phyloP scores from a whole-genome alignment of 139 green algal genomes.

The Chlamydomonas sp. region DNA sequence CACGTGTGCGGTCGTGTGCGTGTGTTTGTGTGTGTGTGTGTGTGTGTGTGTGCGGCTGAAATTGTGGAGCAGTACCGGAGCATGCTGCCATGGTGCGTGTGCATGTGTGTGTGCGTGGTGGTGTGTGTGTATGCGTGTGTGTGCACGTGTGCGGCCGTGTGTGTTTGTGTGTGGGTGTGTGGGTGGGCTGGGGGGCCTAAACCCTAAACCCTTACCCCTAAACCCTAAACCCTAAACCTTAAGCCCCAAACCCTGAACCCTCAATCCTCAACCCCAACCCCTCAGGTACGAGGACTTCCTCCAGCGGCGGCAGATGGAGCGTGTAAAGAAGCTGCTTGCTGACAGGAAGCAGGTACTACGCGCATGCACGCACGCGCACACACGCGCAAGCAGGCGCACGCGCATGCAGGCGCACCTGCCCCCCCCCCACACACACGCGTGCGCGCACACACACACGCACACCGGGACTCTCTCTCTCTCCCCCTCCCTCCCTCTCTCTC shows the following conservation, averaged over 20 bases:
- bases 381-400: too few species aligned
- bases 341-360: slow-evolving; percentile 37
- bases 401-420: too few species aligned
- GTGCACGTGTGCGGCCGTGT: background rate
- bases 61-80: too few species aligned
- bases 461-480: background rate
- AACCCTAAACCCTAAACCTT: too few species aligned
- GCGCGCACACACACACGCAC: background rate
- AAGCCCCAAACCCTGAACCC: too few species aligned
- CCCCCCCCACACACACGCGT: background rate
- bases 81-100: too few species aligned
- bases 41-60: background rate
- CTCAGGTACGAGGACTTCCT: slow-evolving; percentile 34
- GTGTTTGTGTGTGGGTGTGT: too few species aligned
- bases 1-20: background rate
- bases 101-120: background rate
- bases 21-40: background rate
- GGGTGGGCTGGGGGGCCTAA: too few species aligned
- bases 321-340: slow-evolving; percentile 26
- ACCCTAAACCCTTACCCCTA: too few species aligned
- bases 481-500: background rate
- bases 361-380: too few species aligned
- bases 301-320: slow-evolving; percentile 16
- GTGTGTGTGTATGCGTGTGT: background rate
- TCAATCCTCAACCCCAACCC: too few species aligned